Evolutionary conservation across 1,284 basidiomycete species (phyloP).

Genomic region (Agaricales sp.): DNA sequence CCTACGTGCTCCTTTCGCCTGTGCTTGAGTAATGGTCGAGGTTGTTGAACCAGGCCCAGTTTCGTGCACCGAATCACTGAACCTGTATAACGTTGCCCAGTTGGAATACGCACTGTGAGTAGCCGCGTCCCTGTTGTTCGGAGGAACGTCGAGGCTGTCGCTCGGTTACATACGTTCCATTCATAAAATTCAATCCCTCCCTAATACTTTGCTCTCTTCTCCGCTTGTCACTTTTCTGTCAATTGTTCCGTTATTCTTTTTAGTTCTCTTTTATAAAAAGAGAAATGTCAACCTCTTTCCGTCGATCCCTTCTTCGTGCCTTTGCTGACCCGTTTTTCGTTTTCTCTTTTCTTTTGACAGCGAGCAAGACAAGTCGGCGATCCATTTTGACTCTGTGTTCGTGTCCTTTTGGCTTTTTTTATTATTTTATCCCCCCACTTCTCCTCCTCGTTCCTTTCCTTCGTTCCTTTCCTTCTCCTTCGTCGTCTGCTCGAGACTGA

Average conservation of each 20-base stretch:
- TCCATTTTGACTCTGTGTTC: slow-evolving; percentile 36
- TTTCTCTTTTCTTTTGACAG: not conserved
- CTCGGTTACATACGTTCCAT: no score
- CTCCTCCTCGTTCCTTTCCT: slow-evolving; percentile 10
- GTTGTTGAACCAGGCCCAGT: not conserved
- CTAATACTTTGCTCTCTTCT: slow-evolving; percentile 4
- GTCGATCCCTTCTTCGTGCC: no score
- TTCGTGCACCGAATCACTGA: slow-evolving; percentile 29
- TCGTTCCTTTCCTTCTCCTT: slow-evolving; percentile 1
- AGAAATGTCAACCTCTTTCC: no score
- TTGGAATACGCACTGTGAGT: slow-evolving; percentile 51
- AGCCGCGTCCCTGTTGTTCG: no score
- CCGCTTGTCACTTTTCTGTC: slow-evolving; percentile 11
- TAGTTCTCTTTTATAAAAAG: no score
- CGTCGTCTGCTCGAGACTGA: slow-evolving; percentile 10
- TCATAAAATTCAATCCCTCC: slow-evolving; percentile 5
- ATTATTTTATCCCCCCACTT: slow-evolving; percentile 25
- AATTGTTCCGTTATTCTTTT: slow-evolving; percentile 14
- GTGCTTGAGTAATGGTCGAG: no score
- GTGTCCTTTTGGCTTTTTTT: slow-evolving; percentile 32
- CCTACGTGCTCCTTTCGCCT: no score
- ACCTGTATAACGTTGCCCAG: slow-evolving; percentile 52
- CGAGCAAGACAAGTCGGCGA: slow-evolving; percentile 24
- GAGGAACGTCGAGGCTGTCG: no score
- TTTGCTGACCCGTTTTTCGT: slow-evolving; percentile 4